Percentiles rank a stretch among this genome's conserved stretches.
Conservation (phyloP, 164 flowering plant species). For the Santalum album region DNA sequence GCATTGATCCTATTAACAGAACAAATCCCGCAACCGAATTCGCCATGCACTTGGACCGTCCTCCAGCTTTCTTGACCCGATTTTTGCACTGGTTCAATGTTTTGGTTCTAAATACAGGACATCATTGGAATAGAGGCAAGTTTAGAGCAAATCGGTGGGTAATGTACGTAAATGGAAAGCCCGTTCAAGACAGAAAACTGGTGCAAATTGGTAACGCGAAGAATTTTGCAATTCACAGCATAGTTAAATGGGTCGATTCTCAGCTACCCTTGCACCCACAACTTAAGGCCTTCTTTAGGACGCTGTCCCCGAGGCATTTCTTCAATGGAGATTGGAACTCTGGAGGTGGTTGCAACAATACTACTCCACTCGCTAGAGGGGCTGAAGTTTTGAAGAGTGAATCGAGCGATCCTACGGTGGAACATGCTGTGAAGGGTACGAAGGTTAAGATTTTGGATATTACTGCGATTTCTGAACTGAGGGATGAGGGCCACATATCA, state of each 20-base stretch:
- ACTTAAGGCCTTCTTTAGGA: slow-evolving; percentile 56
- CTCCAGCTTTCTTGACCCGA: slow-evolving; percentile 50
- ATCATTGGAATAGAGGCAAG: slow-evolving; percentile 77
- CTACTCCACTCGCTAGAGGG: slow-evolving; percentile 41
- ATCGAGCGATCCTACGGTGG: slow-evolving; percentile 44
- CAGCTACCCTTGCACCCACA: slow-evolving; percentile 42
- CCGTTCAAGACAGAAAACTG: slow-evolving; percentile 18
- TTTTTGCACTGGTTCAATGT: slow-evolving; percentile 45
- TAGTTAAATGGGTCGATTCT: slow-evolving; percentile 52
- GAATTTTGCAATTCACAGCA: slow-evolving; percentile 44
- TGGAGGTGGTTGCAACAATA: slow-evolving; percentile 65
- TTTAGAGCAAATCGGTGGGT: slow-evolving; percentile 58
- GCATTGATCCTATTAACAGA: slow-evolving; percentile 41
- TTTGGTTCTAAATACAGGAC: slow-evolving; percentile 68
- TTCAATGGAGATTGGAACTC: slow-evolving; percentile 71
- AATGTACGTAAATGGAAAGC: slow-evolving; percentile 50
- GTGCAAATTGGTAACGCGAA: slow-evolving; percentile 43
- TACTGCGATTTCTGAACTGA: slow-evolving; percentile 51
- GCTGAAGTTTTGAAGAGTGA: slow-evolving; percentile 39
- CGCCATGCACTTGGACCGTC: slow-evolving; percentile 78
- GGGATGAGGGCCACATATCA: slow-evolving; percentile 71
- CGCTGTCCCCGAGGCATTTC: slow-evolving; percentile 73
- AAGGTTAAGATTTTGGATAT: slow-evolving; percentile 52
- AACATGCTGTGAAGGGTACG: slow-evolving; percentile 52
- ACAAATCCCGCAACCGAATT: slow-evolving; percentile 29